A percentile compares a stretch with the other conserved stretches of the same genome.
Evolutionary conservation across 495 filamentous ascomycete species (phyloP).

Genomic region (Xylaria flabelliformis): DNA sequence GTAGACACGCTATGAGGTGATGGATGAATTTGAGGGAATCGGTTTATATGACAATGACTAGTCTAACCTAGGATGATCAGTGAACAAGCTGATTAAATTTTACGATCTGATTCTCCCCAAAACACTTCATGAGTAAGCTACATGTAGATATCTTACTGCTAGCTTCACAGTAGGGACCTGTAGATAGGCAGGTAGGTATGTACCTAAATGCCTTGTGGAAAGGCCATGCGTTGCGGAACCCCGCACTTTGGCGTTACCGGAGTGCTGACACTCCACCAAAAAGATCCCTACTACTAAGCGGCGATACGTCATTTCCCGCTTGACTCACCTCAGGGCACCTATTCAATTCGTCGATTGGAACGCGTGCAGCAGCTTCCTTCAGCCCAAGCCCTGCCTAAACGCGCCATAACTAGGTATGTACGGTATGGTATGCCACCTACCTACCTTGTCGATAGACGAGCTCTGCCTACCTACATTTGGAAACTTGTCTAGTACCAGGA

Average conservation of each 20-base stretch:
- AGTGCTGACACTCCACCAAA: not conserved
- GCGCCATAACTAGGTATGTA: not conserved
- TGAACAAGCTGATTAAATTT: not conserved
- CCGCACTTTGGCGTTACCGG: constrained; percentile 1
- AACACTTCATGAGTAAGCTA: not conserved
- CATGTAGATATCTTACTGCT: not conserved
- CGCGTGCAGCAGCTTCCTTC: constrained; percentile 5
- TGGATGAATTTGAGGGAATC: constrained; percentile 1
- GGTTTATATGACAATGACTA: not conserved
- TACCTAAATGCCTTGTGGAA: too few relatives aligned
- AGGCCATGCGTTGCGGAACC: not conserved
- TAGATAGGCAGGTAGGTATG: too few relatives aligned
- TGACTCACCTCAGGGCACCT: not conserved
- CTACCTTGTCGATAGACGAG: not conserved
- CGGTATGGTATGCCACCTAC: not conserved
- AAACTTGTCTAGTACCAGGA: not conserved
- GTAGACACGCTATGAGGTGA: not conserved
- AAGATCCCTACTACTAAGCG: not conserved
- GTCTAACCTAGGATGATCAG: constrained; percentile 22
- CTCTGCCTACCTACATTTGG: not conserved
- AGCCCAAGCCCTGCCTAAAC: not conserved
- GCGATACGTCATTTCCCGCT: constrained; percentile 34
- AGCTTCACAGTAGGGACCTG: not conserved
- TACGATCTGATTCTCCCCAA: not conserved
- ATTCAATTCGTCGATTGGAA: not conserved